phyloP scores from a whole-genome alignment of 179 eudicot species.

The Heliamphora pulchella region DNA sequence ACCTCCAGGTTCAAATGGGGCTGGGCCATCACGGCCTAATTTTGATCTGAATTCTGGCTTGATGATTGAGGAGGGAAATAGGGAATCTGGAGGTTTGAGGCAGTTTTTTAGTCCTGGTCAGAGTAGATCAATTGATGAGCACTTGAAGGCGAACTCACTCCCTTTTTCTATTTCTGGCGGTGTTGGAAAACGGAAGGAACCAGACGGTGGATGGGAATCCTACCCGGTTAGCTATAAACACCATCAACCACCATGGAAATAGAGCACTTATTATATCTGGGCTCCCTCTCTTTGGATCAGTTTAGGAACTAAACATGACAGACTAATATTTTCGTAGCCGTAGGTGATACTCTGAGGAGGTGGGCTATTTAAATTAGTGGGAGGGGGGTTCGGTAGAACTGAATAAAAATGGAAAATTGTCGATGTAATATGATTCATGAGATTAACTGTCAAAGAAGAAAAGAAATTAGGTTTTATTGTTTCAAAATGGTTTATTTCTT shows the following conservation, averaged over 20 bases:
- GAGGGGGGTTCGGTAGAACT: conserved; percentile 18
- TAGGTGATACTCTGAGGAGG: conserved; percentile 18
- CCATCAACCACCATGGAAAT: conserved; percentile 58
- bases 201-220: conserved; percentile 65
- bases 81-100: conserved; percentile 44
- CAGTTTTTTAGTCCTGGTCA: conserved; percentile 46
- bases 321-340: conserved; percentile 21
- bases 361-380: conserved; percentile 16
- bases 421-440: conserved; percentile 26
- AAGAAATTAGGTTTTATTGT: conserved; percentile 25
- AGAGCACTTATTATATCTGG: conserved; percentile 10
- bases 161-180: conserved; percentile 38
- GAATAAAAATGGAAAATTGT: conserved; percentile 22
- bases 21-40: conserved; percentile 40
- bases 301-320: conserved; percentile 23
- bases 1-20: conserved; percentile 38
- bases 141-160: conserved; percentile 32
- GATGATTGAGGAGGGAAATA: conserved; percentile 39
- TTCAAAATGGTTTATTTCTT: conserved; percentile 18
- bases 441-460: conserved; percentile 19
- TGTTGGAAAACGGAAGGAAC: conserved; percentile 72
- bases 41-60: conserved; percentile 58
- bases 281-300: conserved; percentile 14
- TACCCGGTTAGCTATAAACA: conserved; percentile 45
- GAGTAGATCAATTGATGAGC: conserved; percentile 42